phyloP scores from a whole-genome alignment of 495 filamentous ascomycete species.

The Tuber melanosporum region DNA sequence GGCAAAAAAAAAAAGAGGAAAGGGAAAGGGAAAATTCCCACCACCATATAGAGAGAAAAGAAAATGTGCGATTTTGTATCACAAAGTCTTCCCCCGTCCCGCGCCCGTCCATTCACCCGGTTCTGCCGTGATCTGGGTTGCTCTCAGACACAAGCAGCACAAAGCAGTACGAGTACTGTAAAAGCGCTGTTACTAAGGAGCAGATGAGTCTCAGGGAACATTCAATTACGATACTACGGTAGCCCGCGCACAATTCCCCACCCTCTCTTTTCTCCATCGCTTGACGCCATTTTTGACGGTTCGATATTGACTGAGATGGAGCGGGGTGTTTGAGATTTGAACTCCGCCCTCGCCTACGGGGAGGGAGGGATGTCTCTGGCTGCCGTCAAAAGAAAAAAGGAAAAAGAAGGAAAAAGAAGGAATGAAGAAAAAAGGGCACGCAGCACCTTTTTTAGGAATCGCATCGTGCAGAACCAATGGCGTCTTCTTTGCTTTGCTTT shows the following conservation, averaged over 20 bases:
- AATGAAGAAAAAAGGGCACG: background rate
- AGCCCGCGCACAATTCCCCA: background rate
- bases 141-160: background rate
- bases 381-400: background rate
- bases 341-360: background rate
- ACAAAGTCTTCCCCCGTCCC: background rate
- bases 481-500: background rate
- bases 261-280: background rate
- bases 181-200: no score
- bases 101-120: background rate
- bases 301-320: conserved; percentile 1
- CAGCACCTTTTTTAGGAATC: conserved; percentile 5
- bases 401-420: background rate
- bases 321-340: conserved; percentile 1
- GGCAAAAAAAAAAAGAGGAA: background rate
- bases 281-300: background rate
- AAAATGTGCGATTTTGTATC: conserved; percentile 1
- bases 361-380: background rate
- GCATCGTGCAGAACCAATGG: background rate
- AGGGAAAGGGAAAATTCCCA: background rate
- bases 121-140: background rate
- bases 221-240: background rate
- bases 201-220: background rate
- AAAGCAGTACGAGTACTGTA: background rate
- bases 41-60: background rate